These are phyloP conservation scores for Plasmodium fragile DNA, from an alignment of 169 alveolate genomes.

Conservation along the genomic window DNA sequence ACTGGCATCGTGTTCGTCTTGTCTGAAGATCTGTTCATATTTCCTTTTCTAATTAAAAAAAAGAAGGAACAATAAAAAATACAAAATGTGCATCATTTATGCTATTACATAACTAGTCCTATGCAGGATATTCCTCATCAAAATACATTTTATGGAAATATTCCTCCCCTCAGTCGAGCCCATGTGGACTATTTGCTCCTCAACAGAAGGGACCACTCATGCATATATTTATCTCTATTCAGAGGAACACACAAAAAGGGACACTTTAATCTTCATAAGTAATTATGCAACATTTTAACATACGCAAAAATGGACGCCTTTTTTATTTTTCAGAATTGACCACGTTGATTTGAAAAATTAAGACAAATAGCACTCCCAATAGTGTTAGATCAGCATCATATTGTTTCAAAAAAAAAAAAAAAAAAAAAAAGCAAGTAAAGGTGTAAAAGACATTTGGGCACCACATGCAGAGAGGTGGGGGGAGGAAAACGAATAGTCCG, in stretches of 20 bases:
- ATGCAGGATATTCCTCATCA: background rate
- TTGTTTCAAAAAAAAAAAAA: background rate
- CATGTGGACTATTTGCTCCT: background rate
- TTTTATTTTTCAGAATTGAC: background rate
- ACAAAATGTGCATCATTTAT: background rate
- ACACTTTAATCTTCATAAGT: background rate
- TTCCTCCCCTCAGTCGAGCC: background rate
- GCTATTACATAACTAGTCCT: background rate
- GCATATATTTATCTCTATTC: background rate
- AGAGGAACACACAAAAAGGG: background rate
- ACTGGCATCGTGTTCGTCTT: background rate
- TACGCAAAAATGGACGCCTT: background rate
- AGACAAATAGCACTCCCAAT: background rate
- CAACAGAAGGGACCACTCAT: background rate
- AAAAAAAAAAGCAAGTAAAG: background rate
- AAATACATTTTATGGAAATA: background rate
- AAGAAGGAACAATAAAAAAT: background rate
- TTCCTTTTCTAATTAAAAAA: conserved; percentile 41
- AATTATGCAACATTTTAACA: background rate
- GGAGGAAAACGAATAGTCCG: background rate
- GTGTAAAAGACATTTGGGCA: background rate
- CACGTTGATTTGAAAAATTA: background rate
- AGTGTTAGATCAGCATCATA: background rate
- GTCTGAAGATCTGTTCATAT: background rate
- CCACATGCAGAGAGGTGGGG: background rate